A percentile compares a stretch with the other conserved stretches of the same genome.
Evolutionary conservation across 768 basidiomycete genomes (phyloP).

Genomic region (Phaffia tasmanica): DNA sequence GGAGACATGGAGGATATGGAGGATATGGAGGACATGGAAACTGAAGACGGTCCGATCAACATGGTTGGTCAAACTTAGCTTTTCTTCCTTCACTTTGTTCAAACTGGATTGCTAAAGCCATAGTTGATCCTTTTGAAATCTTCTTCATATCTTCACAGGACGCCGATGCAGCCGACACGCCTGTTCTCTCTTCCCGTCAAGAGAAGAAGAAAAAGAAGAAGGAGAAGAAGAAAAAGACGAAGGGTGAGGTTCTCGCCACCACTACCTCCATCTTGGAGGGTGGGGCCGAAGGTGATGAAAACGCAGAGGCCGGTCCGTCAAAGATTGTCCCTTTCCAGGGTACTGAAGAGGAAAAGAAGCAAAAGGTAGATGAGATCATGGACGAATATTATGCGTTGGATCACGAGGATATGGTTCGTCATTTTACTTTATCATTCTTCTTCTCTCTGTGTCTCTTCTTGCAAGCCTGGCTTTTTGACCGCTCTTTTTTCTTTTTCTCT

Average conservation of each 20-base stretch:
- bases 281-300: slow-evolving; percentile 45
- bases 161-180: slow-evolving; percentile 33
- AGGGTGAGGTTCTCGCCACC: slow-evolving; percentile 13
- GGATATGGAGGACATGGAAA: slow-evolving; percentile 18
- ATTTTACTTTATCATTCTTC: background rate
- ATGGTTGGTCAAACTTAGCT: slow-evolving; percentile 30
- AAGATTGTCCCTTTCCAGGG: slow-evolving; percentile 12
- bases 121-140: background rate
- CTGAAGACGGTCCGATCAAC: slow-evolving; percentile 41
- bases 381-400: slow-evolving; percentile 81
- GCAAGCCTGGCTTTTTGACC: background rate
- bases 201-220: slow-evolving; percentile 33
- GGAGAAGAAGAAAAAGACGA: slow-evolving; percentile 31
- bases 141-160: slow-evolving; percentile 28
- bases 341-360: slow-evolving; percentile 81
- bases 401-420: slow-evolving; percentile 83
- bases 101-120: background rate
- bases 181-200: slow-evolving; percentile 2
- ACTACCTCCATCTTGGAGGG: slow-evolving; percentile 14
- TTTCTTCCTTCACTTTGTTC: background rate
- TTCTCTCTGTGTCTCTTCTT: background rate
- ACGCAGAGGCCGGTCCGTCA: slow-evolving; percentile 20
- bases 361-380: slow-evolving; percentile 75
- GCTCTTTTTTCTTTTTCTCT: background rate
- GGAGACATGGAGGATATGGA: slow-evolving; percentile 31